Percentiles rank a stretch among this genome's conserved stretches.
Evolutionary conservation across 192 early-diverging fungal genomes (phyloP).

Genomic region (Diversispora eburnea): DNA sequence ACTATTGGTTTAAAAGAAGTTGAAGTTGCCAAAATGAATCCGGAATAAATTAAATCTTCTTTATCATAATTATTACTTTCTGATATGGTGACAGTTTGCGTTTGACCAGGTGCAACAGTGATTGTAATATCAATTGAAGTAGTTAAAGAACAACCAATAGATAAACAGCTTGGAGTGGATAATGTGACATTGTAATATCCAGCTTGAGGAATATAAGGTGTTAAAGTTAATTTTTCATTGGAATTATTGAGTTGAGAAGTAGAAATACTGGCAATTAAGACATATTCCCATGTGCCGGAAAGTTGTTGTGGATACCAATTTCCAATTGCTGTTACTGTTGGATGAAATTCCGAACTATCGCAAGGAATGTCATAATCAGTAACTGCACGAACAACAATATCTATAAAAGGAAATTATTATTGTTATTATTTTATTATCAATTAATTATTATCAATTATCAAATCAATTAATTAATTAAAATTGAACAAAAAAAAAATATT

Average conservation of each 20-base stretch:
- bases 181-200: conserved; percentile 59
- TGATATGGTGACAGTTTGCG: conserved; percentile 34
- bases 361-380: neutral
- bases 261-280: conserved; percentile 3
- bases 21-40: conserved; percentile 48
- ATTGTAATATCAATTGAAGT: conserved; percentile 34
- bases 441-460: neutral
- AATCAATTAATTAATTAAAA: too few species aligned
- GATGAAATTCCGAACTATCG: neutral
- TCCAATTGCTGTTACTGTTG: conserved; percentile 3
- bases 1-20: conserved; percentile 48
- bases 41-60: conserved; percentile 44
- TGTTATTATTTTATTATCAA: neutral
- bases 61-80: conserved; percentile 42
- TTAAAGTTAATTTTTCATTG: conserved; percentile 23
- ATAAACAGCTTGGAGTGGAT: conserved; percentile 50
- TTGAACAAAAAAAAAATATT: neutral
- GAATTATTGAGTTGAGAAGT: neutral
- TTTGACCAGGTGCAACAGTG: conserved; percentile 32
- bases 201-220: conserved; percentile 55
- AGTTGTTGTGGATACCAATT: neutral
- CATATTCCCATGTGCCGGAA: conserved; percentile 15
- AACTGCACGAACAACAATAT: conserved; percentile 13
- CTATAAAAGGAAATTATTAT: conserved; percentile 4
- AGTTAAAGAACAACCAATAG: conserved; percentile 7